Conservation (phyloP, 257 asterid species). For the Forsythia suspensa region DNA sequence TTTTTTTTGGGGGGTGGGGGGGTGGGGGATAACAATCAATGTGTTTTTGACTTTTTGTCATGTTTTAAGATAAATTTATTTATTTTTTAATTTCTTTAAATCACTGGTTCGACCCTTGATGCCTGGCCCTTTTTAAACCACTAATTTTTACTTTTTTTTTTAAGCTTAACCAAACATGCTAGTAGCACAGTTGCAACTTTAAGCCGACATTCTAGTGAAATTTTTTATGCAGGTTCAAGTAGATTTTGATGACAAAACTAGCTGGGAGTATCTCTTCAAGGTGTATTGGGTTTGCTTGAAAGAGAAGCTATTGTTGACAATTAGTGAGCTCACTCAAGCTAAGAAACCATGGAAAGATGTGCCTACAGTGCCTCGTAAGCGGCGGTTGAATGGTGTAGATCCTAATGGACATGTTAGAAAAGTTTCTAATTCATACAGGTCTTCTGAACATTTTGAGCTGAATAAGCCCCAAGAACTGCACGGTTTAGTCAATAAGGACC, state of each 20-base stretch:
- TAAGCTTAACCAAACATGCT: not conserved
- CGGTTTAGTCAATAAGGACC: constrained; percentile 27
- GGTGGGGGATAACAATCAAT: not conserved
- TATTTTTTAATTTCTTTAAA: not conserved
- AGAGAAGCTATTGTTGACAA: constrained; percentile 58
- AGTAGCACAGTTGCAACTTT: not conserved
- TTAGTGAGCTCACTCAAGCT: constrained; percentile 70
- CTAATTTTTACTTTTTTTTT: not conserved
- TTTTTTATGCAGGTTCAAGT: constrained; percentile 59
- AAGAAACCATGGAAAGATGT: constrained; percentile 52
- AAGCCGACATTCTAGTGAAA: constrained; percentile 17
- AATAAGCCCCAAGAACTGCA: constrained; percentile 32
- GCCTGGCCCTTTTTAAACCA: not conserved
- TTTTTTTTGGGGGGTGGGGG: too few relatives aligned
- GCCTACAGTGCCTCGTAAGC: constrained; percentile 37
- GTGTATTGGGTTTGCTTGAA: constrained; percentile 76
- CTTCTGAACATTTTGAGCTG: constrained; percentile 42
- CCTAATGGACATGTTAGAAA: constrained; percentile 33
- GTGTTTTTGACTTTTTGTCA: not conserved
- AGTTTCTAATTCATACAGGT: constrained; percentile 26
- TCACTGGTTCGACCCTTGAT: not conserved
- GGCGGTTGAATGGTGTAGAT: constrained; percentile 24
- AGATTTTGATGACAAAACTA: constrained; percentile 80
- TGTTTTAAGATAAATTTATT: not conserved
- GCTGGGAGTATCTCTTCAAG: constrained; percentile 97